Percentiles rank a stretch among this genome's conserved stretches.
phyloP scores from a whole-genome alignment of 106 monocot species.

The Allium cepa region DNA sequence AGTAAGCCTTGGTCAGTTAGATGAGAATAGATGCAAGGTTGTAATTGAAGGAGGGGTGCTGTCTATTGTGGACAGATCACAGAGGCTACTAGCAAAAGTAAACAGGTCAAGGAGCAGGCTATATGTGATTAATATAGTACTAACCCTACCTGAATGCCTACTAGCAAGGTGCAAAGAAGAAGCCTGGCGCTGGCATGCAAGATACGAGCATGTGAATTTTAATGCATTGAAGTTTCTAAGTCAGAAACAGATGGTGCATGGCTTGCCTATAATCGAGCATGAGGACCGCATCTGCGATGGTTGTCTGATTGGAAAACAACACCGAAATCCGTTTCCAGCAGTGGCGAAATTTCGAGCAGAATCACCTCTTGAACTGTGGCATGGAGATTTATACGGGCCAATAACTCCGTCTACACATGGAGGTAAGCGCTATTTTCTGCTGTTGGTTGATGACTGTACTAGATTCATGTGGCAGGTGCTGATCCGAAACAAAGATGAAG shows the following conservation, averaged over 20 bases:
- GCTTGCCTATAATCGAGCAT: conserved; percentile 3
- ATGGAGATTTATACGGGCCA: too few species aligned
- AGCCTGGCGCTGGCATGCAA: conserved; percentile 8
- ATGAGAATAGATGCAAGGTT: conserved; percentile 1
- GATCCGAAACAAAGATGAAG: too few species aligned
- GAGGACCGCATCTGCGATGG: conserved; percentile 13
- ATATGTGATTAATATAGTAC: neutral
- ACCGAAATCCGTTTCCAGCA: conserved; percentile 7
- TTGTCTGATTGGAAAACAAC: conserved; percentile 9
- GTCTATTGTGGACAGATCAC: neutral
- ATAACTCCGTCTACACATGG: too few species aligned
- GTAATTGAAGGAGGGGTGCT: neutral
- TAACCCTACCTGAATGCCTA: neutral
- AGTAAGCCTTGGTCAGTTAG: neutral
- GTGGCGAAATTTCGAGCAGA: too few species aligned
- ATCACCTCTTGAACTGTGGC: too few species aligned
- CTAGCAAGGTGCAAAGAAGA: conserved; percentile 2
- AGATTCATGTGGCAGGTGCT: too few species aligned
- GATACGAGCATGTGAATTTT: conserved; percentile 10
- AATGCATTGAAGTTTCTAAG: neutral
- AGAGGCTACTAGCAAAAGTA: neutral
- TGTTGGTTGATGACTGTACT: too few species aligned
- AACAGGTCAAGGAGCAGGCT: neutral
- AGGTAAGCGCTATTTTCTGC: too few species aligned
- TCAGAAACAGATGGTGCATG: neutral